Evolutionary conservation across 176 grass and related monocot species (phyloP), one percentile per base, ranked within the genome.

Genomic region (Chrysopogon serrulatus): DNA sequence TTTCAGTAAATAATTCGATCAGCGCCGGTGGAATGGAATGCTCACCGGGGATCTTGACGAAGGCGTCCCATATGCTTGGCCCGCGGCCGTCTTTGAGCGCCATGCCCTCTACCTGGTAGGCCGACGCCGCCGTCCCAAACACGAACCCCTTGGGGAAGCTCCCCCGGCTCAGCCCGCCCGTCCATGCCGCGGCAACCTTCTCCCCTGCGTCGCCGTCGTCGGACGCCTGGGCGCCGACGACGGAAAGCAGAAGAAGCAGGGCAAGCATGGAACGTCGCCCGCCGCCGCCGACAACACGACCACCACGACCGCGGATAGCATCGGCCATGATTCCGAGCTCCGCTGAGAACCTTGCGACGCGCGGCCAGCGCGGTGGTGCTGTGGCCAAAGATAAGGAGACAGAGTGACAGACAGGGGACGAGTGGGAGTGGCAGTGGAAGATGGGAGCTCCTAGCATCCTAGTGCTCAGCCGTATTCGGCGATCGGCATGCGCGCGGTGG

Each of bases 51-150:
- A 71, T 79, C 31, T 73, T 79, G 36, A 78, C 66, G 72, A 81
- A 89, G 21, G 71, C 37, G 11, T 92, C 90, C 87, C 84, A 92
- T 23, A 89, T 83, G 68, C 67, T 64, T 0, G 84, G 87, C 14
- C 91, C 91, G 72, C 84, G 84, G 19, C 90, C 90, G 36, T 73
- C 83, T 6, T 89, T 76, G 19, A 80, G 65, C 34, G 91, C 91
- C 91, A 92, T 90, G 26, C 91, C 87, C 73, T 92, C 91, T 2
- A 92, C 79, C 84, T 92, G 90, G 19, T 92, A 92, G 9, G 90
- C 87, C 13, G 87, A 89, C 31, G 87, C 41, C 16, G 87, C 91
- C 21, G 70, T 84, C 18, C 91, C 84, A 0, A 92, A 92, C 37
- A 84, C 79, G 66, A 92, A 90, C 6, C 75, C 87, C 36, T 83